Base-by-base conservation (phyloP, 2,329 filamentous ascomycete genomes). In the Colletotrichum caudatum region DNA sequence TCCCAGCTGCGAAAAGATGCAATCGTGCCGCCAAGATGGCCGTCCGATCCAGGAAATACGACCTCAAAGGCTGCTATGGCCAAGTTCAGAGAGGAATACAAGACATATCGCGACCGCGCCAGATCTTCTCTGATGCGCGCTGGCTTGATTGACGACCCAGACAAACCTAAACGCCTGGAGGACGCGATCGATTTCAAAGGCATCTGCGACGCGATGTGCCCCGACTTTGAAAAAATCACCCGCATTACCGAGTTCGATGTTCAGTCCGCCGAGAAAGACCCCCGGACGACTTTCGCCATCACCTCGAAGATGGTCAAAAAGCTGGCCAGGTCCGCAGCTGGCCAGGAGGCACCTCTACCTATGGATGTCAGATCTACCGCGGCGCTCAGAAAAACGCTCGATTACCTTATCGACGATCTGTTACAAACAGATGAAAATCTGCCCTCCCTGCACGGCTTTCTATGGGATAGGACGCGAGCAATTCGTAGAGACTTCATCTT, bases 401-500 rank as follows among this genome's bases (percentile, higher is more conserved):
- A 91, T 76, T 92, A 93, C 74, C 82, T 93, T 4, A 83, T 92
- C 58, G 85, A 91, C 75, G 83, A 87, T 62, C 80, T 93, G 3
- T 81, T 92, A 56, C 83, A 82, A 51, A 81, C 84, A 6, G 87
- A 91, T 58, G 84, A 84, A 71, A 84, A 88, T 60, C 82, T 92
- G 8, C 84, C 88, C 0, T 75, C 80, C 5, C 81, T 88, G 54
- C 90, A 92, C 76, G 88, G 87, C 67, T 93, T 91, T 69, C 82
- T 92, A 1, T 92, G 91, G 90, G 90, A 93, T 77, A 85, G 91
- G 54, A 92, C 90, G 29, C 84, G 91, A 69, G 90, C 90, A 11
- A 89, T 93, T 68, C 88, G 91, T 33, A 87, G 90, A 73, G 91
- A 93, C 76, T 91, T 92, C 75, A 89, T 89, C 23, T 91, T 92